These are phyloP conservation scores for Isabelozyma pseudorhagii DNA, from an alignment of 805 yeast species.

Conservation along the genomic window DNA sequence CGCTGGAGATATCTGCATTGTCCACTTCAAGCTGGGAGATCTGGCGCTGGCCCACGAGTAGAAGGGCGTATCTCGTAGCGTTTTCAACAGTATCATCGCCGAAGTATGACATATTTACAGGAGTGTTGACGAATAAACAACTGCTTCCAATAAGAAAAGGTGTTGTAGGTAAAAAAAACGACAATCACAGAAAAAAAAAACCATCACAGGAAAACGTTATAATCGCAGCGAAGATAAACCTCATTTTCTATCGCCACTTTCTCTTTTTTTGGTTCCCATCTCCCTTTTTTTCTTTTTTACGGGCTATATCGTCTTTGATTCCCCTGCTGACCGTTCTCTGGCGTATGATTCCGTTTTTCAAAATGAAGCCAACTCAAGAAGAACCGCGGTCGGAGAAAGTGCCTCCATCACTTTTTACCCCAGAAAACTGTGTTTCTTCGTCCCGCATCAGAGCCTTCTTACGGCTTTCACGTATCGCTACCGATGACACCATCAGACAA, in stretches of 20 bases:
- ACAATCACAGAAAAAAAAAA: no score
- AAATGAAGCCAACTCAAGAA: background rate
- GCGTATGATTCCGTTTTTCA: background rate
- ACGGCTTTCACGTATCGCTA: conserved; percentile 33
- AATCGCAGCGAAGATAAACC: no score
- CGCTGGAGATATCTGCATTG: background rate
- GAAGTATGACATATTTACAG: no score
- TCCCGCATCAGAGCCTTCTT: conserved; percentile 35
- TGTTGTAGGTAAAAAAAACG: no score
- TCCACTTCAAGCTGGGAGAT: no score
- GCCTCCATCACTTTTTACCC: conserved; percentile 6
- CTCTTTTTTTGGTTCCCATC: background rate
- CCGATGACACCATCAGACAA: conserved; percentile 39
- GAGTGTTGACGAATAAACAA: no score
- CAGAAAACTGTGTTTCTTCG: conserved; percentile 33
- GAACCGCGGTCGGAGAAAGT: background rate
- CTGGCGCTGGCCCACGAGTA: background rate
- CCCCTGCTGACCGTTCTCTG: background rate
- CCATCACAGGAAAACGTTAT: no score
- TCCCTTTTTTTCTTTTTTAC: background rate
- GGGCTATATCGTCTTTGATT: background rate
- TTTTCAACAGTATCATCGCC: background rate
- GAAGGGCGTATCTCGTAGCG: background rate
- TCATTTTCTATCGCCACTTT: no score
- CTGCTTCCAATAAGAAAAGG: no score